These are phyloP conservation scores for Nitzschia sp. DNA, from an alignment of 108 stramenopile species.

Conservation along the genomic window DNA sequence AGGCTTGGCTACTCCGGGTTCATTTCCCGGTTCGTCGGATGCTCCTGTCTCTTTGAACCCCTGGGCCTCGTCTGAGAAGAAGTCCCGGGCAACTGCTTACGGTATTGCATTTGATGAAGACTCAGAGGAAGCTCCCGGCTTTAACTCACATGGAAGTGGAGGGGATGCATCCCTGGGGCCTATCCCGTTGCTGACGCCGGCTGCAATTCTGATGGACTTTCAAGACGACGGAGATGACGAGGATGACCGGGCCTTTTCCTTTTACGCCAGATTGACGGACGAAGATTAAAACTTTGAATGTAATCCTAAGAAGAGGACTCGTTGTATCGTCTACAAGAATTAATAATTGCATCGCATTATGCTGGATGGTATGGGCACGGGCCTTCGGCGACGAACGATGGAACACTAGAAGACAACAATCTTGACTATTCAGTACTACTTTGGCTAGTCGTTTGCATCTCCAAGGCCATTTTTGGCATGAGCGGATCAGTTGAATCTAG, in stretches of 20 bases:
- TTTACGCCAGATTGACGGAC: constrained; percentile 35
- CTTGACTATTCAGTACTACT: no score
- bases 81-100: constrained; percentile 53
- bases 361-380: no score
- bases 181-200: constrained; percentile 31
- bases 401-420: no score
- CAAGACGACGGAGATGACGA: constrained; percentile 25
- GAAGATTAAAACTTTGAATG: no score
- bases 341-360: no score
- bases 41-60: constrained; percentile 37
- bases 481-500: no score
- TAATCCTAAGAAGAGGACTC: no score
- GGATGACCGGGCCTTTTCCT: constrained; percentile 22
- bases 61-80: constrained; percentile 39
- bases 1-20: neutral
- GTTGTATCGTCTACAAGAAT: no score
- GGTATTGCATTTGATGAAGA: constrained; percentile 49
- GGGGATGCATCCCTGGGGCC: neutral
- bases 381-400: no score
- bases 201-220: constrained; percentile 25
- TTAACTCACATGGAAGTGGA: neutral
- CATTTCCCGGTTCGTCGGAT: neutral
- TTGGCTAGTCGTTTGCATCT: no score
- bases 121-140: constrained; percentile 16
- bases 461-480: no score